These are phyloP conservation scores for Paraurostyla sp. DNA, from an alignment of 73 alveolate genomes.

Conservation along the genomic window DNA sequence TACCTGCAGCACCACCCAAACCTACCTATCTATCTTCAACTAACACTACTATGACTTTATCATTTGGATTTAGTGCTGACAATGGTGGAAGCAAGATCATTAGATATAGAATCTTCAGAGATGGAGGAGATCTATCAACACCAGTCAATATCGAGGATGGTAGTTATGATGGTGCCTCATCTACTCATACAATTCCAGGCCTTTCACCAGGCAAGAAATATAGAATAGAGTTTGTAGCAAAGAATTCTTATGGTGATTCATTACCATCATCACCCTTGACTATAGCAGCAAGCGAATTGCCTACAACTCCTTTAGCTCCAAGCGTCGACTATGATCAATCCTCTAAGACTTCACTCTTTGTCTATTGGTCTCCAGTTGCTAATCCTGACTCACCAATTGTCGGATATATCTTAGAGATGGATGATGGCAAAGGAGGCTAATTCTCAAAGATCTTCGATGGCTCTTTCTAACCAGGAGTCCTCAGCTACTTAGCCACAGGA, in stretches of 20 bases:
- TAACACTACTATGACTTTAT: slow-evolving; percentile 47
- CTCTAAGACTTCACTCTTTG: slow-evolving; percentile 60
- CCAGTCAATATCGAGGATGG: neutral
- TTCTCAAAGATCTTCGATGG: slow-evolving; percentile 66
- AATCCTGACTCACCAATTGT: slow-evolving; percentile 61
- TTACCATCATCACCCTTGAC: slow-evolving; percentile 14
- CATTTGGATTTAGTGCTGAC: slow-evolving; percentile 37
- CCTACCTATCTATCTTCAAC: slow-evolving; percentile 63
- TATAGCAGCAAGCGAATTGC: slow-evolving; percentile 56
- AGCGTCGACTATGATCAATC: slow-evolving; percentile 52
- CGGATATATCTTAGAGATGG: slow-evolving; percentile 66
- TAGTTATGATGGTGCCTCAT: slow-evolving; percentile 47
- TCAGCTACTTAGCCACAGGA: slow-evolving; percentile 17
- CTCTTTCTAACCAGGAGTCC: slow-evolving; percentile 58
- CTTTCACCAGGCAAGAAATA: slow-evolving; percentile 61
- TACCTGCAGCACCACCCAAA: slow-evolving; percentile 72
- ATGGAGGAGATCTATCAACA: slow-evolving; percentile 59
- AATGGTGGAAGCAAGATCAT: slow-evolving; percentile 74
- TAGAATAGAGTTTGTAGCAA: slow-evolving; percentile 65
- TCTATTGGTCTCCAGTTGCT: slow-evolving; percentile 66
- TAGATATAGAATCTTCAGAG: slow-evolving; percentile 60
- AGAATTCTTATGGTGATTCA: slow-evolving; percentile 65
- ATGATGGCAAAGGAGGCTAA: slow-evolving; percentile 70
- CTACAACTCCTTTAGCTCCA: slow-evolving; percentile 58
- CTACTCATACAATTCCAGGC: slow-evolving; percentile 2